A percentile compares a stretch with the other conserved stretches of the same genome.
phyloP scores from a whole-genome alignment of 306 rosid species.

The Citrullus amarus region DNA sequence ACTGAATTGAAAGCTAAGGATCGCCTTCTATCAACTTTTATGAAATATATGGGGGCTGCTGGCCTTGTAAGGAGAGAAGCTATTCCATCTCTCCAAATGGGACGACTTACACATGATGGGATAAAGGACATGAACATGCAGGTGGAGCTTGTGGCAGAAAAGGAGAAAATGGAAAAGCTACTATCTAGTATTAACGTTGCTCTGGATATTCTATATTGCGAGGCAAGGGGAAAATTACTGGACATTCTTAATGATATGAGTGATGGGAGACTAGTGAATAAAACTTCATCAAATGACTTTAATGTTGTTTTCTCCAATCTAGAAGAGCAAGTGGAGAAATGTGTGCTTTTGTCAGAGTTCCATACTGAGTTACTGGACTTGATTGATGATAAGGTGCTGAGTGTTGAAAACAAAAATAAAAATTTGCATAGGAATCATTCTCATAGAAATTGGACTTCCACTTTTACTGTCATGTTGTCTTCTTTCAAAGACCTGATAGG shows the following conservation, averaged over 20 bases:
- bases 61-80: conserved; percentile 40
- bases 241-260: conserved; percentile 28
- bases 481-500: conserved; percentile 55
- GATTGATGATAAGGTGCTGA: conserved; percentile 35
- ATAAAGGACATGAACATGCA: conserved; percentile 26
- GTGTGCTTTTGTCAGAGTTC: conserved; percentile 61
- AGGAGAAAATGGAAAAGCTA: conserved; percentile 49
- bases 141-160: conserved; percentile 43
- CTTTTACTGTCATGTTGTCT: conserved; percentile 45
- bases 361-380: conserved; percentile 42
- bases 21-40: conserved; percentile 52
- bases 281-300: conserved; percentile 30
- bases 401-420: conserved; percentile 24
- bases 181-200: conserved; percentile 44
- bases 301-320: conserved; percentile 48
- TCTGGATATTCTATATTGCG: conserved; percentile 42
- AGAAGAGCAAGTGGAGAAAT: conserved; percentile 86
- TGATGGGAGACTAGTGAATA: conserved; percentile 33
- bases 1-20: conserved; percentile 74
- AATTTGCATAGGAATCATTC: conserved; percentile 26
- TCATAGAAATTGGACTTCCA: conserved; percentile 66
- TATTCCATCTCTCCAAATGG: conserved; percentile 30
- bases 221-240: conserved; percentile 38
- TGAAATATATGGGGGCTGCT: conserved; percentile 58
- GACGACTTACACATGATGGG: conserved; percentile 34